Conservation (phyloP, 2,329 filamentous ascomycete species). For the Neoscytalidium dimidiatum region DNA sequence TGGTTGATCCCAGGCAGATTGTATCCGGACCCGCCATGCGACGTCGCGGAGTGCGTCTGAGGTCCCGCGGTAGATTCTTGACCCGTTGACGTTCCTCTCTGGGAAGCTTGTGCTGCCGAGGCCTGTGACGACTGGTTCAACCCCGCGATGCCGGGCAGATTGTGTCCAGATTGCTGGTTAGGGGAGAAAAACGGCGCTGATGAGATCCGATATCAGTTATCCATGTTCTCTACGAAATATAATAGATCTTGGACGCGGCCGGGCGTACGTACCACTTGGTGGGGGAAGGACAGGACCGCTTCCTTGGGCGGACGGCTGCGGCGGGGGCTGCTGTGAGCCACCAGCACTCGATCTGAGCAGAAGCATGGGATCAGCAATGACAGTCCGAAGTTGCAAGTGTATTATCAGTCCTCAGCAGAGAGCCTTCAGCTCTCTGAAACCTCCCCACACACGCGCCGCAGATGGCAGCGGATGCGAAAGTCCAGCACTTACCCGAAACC, state of each 20-base stretch:
- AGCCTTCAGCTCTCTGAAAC: not conserved
- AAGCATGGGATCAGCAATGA: not conserved
- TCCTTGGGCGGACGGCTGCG: slow-evolving; percentile 39
- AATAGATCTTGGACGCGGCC: not conserved
- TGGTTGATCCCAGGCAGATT: slow-evolving; percentile 48
- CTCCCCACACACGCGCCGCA: not conserved
- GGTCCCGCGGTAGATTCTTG: slow-evolving; percentile 34
- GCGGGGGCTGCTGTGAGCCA: slow-evolving; percentile 32
- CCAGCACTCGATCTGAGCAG: slow-evolving; percentile 32
- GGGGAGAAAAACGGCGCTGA: slow-evolving; percentile 43
- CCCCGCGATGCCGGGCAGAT: slow-evolving; percentile 46
- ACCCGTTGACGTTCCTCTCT: slow-evolving; percentile 35
- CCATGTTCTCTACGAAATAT: not conserved
- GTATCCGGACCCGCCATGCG: slow-evolving; percentile 43
- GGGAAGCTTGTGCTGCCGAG: slow-evolving; percentile 38
- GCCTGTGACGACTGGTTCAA: slow-evolving; percentile 47
- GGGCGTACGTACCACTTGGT: slow-evolving; percentile 36
- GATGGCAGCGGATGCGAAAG: not conserved
- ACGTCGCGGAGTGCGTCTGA: slow-evolving; percentile 34
- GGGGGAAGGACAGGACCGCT: slow-evolving; percentile 40
- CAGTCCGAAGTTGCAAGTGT: not conserved
- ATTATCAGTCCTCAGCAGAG: not conserved
- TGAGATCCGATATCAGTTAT: not conserved
- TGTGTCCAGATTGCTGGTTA: slow-evolving; percentile 43
- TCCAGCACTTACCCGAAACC: slow-evolving; percentile 33